Evolutionary conservation across 1,284 basidiomycete genomes (phyloP).

Genomic region (Neonothopanus nambi): DNA sequence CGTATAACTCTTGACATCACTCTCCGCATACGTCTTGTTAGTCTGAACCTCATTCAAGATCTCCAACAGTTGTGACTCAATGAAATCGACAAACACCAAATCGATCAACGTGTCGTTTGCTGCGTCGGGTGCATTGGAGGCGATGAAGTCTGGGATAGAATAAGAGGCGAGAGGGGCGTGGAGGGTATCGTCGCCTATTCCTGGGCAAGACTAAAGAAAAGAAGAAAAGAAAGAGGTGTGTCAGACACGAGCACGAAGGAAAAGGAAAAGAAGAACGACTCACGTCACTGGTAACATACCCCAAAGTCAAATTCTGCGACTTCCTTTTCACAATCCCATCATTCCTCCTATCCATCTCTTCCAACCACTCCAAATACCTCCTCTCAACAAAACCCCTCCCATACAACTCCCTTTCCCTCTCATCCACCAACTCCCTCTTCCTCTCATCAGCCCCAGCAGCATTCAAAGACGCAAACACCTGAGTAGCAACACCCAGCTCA

Average conservation of each 20-base stretch:
- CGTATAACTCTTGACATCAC: conserved; percentile 55
- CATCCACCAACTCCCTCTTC: conserved; percentile 11
- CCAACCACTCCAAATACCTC: conserved; percentile 54
- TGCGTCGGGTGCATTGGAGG: conserved; percentile 51
- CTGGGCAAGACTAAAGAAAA: conserved; percentile 57
- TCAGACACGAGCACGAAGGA: neutral
- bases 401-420: conserved; percentile 43
- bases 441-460: conserved; percentile 39
- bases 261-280: conserved; percentile 27
- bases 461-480: conserved; percentile 58
- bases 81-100: conserved; percentile 72
- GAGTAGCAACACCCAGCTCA: conserved; percentile 45
- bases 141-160: conserved; percentile 55
- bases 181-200: conserved; percentile 66
- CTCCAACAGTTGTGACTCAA: conserved; percentile 49
- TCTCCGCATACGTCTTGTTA: conserved; percentile 47
- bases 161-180: conserved; percentile 62
- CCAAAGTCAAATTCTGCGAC: conserved; percentile 54
- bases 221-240: neutral
- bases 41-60: conserved; percentile 55
- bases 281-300: conserved; percentile 76
- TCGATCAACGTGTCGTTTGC: conserved; percentile 55
- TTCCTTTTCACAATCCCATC: conserved; percentile 34
- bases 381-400: conserved; percentile 50
- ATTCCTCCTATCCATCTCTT: conserved; percentile 49